A percentile compares a stretch with the other conserved stretches of the same genome.
These are phyloP conservation scores for Xylaria scruposa DNA, from an alignment of 495 filamentous ascomycete genomes.

Conservation along the genomic window DNA sequence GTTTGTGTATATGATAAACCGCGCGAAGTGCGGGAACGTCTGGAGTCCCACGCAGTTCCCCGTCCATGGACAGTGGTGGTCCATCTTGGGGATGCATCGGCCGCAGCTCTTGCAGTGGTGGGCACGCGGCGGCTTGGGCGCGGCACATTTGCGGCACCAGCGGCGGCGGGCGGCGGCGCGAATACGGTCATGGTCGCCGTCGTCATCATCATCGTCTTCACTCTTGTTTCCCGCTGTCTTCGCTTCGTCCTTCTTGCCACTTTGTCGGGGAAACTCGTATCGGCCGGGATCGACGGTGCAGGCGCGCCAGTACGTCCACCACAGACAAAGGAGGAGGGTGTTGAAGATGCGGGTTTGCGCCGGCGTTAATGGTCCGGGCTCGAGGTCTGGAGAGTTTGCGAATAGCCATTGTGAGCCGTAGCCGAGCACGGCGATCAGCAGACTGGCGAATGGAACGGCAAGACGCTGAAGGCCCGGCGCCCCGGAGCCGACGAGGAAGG, in stretches of 20 bases:
- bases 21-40: conserved; percentile 88
- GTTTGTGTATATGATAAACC: conserved; percentile 83
- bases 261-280: conserved; percentile 46
- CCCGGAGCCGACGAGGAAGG: conserved; percentile 38
- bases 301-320: conserved; percentile 79
- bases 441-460: conserved; percentile 70
- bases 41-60: conserved; percentile 89
- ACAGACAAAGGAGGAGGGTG: conserved; percentile 70
- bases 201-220: conserved; percentile 29
- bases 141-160: conserved; percentile 89
- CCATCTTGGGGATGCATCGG: conserved; percentile 95
- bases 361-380: conserved; percentile 68
- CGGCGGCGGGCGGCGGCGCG: conserved; percentile 30
- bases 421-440: conserved; percentile 77
- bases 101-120: conserved; percentile 92
- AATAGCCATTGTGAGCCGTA: conserved; percentile 89
- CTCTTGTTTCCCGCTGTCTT: conserved; percentile 21
- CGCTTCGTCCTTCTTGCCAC: conserved; percentile 20
- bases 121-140: conserved; percentile 81
- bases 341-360: conserved; percentile 76
- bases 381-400: conserved; percentile 60
- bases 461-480: conserved; percentile 50
- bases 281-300: conserved; percentile 80
- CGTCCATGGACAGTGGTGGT: conserved; percentile 99
- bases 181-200: conserved; percentile 23